Percentiles rank a stretch among this genome's conserved stretches.
Conservation (phyloP, 2,329 filamentous ascomycete species). For the Trematosphaeria pertusa region DNA sequence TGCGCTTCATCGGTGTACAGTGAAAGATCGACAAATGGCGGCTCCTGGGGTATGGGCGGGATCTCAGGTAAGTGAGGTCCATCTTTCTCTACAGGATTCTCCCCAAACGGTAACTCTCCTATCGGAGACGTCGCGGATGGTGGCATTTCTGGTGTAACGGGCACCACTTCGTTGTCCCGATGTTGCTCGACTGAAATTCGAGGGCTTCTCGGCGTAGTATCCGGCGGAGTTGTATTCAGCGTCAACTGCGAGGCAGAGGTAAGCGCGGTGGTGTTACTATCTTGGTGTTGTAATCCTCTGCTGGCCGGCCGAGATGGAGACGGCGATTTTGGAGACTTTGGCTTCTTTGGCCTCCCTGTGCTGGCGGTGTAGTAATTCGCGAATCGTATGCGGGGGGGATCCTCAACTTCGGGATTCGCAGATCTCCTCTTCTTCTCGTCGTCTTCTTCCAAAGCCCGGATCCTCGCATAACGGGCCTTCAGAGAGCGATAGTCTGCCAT, state of each 20-base stretch:
- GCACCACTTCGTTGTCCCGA: slow-evolving; percentile 43
- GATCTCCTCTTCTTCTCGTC: slow-evolving; percentile 53
- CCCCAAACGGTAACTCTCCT: slow-evolving; percentile 4
- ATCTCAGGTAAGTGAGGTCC: slow-evolving; percentile 53
- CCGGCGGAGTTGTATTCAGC: slow-evolving; percentile 17
- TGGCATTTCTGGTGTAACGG: slow-evolving; percentile 37
- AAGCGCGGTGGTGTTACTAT: slow-evolving; percentile 9
- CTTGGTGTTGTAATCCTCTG: slow-evolving; percentile 8
- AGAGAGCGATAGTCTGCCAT: slow-evolving; percentile 78
- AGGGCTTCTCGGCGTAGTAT: slow-evolving; percentile 42
- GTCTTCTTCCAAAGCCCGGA: slow-evolving; percentile 77
- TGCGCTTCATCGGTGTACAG: slow-evolving; percentile 68
- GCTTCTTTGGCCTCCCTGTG: slow-evolving; percentile 69
- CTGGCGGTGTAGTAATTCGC: slow-evolving; percentile 92
- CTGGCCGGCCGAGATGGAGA: slow-evolving; percentile 25
- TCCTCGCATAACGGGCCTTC: slow-evolving; percentile 70
- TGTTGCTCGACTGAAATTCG: slow-evolving; percentile 57
- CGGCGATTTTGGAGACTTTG: slow-evolving; percentile 51
- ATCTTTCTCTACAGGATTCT: slow-evolving; percentile 3
- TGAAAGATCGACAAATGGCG: slow-evolving; percentile 63
- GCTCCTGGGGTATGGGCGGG: slow-evolving; percentile 61
- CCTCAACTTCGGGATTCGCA: slow-evolving; percentile 34
- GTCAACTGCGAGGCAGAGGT: slow-evolving; percentile 21
- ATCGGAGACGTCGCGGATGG: slow-evolving; percentile 25
- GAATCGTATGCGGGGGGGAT: slow-evolving; percentile 71